Evolutionary conservation across 1,284 basidiomycete species (phyloP).

Genomic region (Marasmius tenuissimus): DNA sequence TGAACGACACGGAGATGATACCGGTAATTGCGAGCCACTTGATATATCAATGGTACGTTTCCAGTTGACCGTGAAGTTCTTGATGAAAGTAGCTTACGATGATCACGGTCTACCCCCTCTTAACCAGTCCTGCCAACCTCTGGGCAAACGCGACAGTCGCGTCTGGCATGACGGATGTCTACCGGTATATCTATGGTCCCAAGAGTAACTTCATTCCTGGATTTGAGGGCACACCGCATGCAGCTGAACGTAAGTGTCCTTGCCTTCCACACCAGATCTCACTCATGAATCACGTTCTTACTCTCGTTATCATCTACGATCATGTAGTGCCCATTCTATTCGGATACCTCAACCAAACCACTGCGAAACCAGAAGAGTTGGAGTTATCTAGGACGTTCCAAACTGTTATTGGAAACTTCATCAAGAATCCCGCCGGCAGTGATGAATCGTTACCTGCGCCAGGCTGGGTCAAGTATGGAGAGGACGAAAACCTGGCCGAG

Average conservation of each 20-base stretch:
- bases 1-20: conserved; percentile 12
- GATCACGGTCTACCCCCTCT: not conserved
- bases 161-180: conserved; percentile 14
- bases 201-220: conserved; percentile 14
- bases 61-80: not conserved
- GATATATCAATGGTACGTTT: conserved; percentile 9
- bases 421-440: conserved; percentile 12
- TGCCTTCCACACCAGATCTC: not conserved
- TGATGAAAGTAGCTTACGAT: not conserved
- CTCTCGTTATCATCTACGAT: not conserved
- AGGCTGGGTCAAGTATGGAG: conserved; percentile 14
- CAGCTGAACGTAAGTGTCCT: conserved; percentile 11
- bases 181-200: conserved; percentile 15
- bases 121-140: conserved; percentile 13
- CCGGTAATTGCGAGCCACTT: conserved; percentile 7
- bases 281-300: not conserved
- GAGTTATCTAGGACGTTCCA: conserved; percentile 18
- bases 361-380: conserved; percentile 10
- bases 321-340: conserved; percentile 14
- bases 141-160: conserved; percentile 14
- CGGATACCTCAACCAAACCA: conserved; percentile 12
- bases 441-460: conserved; percentile 11
- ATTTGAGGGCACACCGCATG: conserved; percentile 16
- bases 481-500: conserved; percentile 7
- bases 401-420: conserved; percentile 16